Evolutionary conservation across 2,329 filamentous ascomycete genomes (phyloP).

Genomic region (Coniochaeta sp.): DNA sequence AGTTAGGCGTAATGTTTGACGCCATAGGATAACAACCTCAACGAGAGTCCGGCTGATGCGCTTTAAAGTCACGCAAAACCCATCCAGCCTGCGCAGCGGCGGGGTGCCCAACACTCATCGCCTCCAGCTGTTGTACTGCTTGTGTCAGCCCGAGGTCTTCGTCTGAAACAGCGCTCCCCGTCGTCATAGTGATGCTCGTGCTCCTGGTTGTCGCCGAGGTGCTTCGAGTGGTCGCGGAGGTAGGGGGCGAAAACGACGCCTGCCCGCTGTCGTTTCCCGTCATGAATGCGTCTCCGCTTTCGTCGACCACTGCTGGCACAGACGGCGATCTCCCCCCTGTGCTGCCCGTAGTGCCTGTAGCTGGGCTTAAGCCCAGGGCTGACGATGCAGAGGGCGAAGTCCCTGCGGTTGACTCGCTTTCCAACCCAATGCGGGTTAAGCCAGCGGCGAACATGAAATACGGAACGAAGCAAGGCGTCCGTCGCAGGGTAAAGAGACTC

Average conservation of each 20-base stretch:
- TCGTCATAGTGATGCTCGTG: too few relatives aligned
- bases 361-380: not conserved
- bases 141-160: not conserved
- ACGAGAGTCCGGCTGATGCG: not conserved
- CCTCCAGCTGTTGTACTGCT: not conserved
- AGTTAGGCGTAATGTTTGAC: too few relatives aligned
- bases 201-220: not conserved
- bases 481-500: constrained; percentile 20
- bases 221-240: not conserved
- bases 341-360: not conserved
- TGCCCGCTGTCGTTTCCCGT: not conserved
- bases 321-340: not conserved
- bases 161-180: not conserved
- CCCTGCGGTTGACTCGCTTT: not conserved
- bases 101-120: not conserved
- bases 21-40: too few relatives aligned
- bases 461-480: constrained; percentile 23
- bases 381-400: not conserved
- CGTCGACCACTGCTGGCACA: not conserved
- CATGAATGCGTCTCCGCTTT: not conserved
- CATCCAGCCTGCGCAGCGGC: not conserved
- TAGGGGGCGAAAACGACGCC: not conserved
- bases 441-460: constrained; percentile 18
- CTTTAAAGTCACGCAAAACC: not conserved
- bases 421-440: not conserved